A percentile compares a stretch with the other conserved stretches of the same genome.
Conservation (phyloP, 352 stramenopile species). For the Phytophthora constricta region DNA sequence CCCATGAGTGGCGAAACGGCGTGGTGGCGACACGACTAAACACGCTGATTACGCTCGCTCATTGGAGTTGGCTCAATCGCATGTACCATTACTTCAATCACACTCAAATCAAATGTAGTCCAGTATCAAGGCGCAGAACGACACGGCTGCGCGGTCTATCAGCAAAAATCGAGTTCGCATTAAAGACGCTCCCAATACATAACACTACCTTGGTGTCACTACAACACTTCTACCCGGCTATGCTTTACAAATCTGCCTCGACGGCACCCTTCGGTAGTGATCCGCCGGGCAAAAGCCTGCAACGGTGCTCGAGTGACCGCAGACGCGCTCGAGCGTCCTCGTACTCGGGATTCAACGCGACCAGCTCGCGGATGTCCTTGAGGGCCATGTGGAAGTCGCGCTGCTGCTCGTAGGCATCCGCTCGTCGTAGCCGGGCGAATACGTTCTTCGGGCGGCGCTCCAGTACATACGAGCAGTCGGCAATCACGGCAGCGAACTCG, state of each 20-base stretch:
- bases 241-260: conserved; percentile 30
- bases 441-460: conserved; percentile 56
- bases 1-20: conserved; percentile 4
- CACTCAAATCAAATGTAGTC: no score
- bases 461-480: conserved; percentile 61
- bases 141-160: no score
- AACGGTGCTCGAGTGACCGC: conserved; percentile 50
- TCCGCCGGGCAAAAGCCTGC: conserved; percentile 41
- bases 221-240: no score
- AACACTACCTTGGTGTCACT: conserved; percentile 8
- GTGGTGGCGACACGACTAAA: no score
- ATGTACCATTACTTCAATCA: no score
- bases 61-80: no score
- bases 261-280: conserved; percentile 17
- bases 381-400: conserved; percentile 65
- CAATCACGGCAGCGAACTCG: conserved; percentile 58
- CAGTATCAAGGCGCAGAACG: no score
- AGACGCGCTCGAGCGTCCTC: conserved; percentile 54
- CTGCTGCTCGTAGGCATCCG: conserved; percentile 65
- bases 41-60: no score
- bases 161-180: no score
- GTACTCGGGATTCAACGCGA: conserved; percentile 62
- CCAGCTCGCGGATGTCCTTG: conserved; percentile 61
- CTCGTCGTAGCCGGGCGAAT: conserved; percentile 57
- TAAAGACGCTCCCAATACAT: conserved; percentile 32